phyloP scores from a whole-genome alignment of 495 filamentous ascomycete genomes.

The Xylaria sp. region DNA sequence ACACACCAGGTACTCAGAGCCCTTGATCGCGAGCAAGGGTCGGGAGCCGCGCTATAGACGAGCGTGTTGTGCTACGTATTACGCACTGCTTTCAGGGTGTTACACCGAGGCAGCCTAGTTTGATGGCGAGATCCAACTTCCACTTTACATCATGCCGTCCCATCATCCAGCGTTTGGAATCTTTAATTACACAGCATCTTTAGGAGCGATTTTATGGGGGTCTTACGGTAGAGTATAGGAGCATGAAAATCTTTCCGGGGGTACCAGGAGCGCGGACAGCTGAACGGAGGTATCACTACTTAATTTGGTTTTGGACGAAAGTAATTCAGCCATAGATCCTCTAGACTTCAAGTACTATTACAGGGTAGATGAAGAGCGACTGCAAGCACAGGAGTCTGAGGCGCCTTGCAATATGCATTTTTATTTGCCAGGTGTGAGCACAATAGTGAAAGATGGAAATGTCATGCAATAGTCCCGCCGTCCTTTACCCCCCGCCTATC shows the following conservation, averaged over 20 bases:
- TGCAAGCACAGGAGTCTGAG: neutral
- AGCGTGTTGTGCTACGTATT: neutral
- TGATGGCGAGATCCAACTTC: neutral
- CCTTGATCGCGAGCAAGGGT: neutral
- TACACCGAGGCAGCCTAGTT: neutral
- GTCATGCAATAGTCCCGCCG: neutral
- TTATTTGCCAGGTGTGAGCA: neutral
- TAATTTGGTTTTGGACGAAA: neutral
- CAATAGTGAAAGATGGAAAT: neutral
- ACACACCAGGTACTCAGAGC: neutral
- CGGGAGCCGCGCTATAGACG: neutral
- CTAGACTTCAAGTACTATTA: conserved; percentile 8
- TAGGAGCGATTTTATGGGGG: neutral
- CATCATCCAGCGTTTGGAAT: neutral
- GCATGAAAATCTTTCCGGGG: neutral
- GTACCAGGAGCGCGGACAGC: neutral
- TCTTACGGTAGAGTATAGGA: conserved; percentile 5
- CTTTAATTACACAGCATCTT: conserved; percentile 5
- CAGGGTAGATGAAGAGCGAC: neutral
- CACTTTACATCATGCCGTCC: neutral
- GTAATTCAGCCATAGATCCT: conserved; percentile 10
- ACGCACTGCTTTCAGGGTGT: neutral
- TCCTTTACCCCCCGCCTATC: neutral
- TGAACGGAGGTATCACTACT: neutral
- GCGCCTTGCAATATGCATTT: neutral